Conservation (phyloP, 2,329 filamentous ascomycete species). For the Colletotrichum lupini region DNA sequence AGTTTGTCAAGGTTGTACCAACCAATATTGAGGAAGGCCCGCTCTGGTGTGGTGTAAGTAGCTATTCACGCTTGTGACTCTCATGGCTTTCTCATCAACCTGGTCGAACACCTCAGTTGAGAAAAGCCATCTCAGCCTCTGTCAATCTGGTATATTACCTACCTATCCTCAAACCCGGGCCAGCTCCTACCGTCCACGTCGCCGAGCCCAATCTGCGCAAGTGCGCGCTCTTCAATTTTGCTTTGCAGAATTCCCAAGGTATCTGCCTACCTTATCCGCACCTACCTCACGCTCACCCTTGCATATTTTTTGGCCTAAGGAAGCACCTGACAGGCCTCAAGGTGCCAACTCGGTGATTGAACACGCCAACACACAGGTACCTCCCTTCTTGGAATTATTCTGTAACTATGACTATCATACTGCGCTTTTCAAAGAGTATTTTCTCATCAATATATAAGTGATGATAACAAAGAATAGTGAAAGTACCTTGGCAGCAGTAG, state of each 20-base stretch:
- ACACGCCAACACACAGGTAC: too few relatives aligned
- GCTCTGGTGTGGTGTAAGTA: too few relatives aligned
- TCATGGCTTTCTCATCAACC: too few relatives aligned
- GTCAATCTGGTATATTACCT: too few relatives aligned
- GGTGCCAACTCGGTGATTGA: background rate
- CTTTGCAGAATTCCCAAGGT: background rate
- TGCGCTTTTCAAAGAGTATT: too few relatives aligned
- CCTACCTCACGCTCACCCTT: background rate
- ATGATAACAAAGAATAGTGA: too few relatives aligned
- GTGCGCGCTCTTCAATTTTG: background rate
- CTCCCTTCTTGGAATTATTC: too few relatives aligned
- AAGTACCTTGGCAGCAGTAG: too few relatives aligned
- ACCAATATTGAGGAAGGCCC: background rate
- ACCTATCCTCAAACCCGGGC: background rate
- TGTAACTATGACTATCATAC: too few relatives aligned
- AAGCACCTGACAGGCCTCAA: background rate
- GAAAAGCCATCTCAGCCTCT: too few relatives aligned
- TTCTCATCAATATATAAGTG: too few relatives aligned
- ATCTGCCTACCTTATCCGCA: background rate
- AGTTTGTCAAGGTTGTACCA: background rate
- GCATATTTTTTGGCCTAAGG: background rate
- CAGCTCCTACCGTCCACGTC: constrained; percentile 2
- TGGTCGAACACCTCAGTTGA: too few relatives aligned
- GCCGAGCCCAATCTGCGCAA: constrained; percentile 6
- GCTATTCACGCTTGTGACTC: background rate